Conservation (phyloP, 192 early-diverging fungal genomes). For the Linnemannia schmuckeri region DNA sequence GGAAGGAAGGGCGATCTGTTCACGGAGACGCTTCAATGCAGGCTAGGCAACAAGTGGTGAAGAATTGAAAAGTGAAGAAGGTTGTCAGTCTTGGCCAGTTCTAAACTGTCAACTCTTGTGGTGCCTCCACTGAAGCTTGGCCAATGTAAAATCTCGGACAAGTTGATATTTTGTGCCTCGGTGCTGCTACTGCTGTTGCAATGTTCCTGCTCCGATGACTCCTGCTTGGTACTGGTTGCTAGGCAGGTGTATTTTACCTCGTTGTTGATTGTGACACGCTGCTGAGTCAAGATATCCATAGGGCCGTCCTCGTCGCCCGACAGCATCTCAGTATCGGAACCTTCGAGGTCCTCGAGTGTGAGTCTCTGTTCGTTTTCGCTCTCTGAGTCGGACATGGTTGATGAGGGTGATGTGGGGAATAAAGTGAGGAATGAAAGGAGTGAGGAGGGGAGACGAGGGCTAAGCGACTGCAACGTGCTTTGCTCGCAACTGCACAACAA, state of each 20-base stretch:
- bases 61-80: not conserved
- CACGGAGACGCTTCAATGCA: conserved; percentile 69
- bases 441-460: not conserved
- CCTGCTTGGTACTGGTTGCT: not conserved
- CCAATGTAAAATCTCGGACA: too few relatives aligned
- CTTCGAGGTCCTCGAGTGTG: conserved; percentile 52
- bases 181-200: not conserved
- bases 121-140: too few relatives aligned
- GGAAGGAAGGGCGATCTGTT: conserved; percentile 69
- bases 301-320: conserved; percentile 50
- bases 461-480: not conserved
- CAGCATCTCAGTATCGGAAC: conserved; percentile 49
- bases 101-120: not conserved
- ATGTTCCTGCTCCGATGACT: too few relatives aligned
- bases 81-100: not conserved
- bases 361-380: conserved; percentile 54
- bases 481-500: not conserved
- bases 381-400: conserved; percentile 51
- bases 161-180: not conserved
- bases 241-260: conserved; percentile 17
- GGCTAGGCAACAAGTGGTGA: conserved; percentile 47
- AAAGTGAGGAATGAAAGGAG: conserved; percentile 8
- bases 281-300: conserved; percentile 41
- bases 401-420: conserved; percentile 15
- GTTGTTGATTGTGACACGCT: conserved; percentile 53